phyloP scores from a whole-genome alignment of 176 grass and related monocot genomes.

The Saccharum officinarum region DNA sequence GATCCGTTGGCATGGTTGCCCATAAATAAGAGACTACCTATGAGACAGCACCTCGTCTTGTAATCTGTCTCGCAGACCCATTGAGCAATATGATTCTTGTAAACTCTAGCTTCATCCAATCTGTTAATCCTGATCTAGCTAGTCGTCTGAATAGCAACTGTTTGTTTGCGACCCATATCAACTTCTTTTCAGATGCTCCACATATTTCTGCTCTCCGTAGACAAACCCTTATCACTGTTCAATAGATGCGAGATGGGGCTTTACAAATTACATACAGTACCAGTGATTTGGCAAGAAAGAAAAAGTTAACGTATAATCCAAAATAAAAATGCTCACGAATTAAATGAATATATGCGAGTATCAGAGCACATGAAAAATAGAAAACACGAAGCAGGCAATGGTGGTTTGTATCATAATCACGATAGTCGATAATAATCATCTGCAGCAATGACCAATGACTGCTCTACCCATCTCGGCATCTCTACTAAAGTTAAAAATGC shows the following conservation, averaged over 20 bases:
- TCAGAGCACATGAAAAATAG: background rate
- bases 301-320: background rate
- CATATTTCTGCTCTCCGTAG: background rate
- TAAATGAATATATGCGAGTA: background rate
- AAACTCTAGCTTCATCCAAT: background rate
- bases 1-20: background rate
- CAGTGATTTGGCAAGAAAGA: background rate
- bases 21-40: conserved; percentile 51
- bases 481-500: conserved; percentile 24
- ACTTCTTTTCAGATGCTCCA: background rate
- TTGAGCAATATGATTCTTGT: background rate
- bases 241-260: background rate
- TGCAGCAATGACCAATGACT: conserved; percentile 28
- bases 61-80: conserved; percentile 25
- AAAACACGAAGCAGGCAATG: background rate
- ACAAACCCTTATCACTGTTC: background rate
- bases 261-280: background rate
- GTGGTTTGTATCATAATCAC: background rate
- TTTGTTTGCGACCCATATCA: background rate
- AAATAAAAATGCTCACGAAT: background rate
- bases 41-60: conserved; percentile 80
- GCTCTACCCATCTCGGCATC: conserved; percentile 9
- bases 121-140: background rate
- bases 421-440: background rate
- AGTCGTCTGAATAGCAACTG: background rate